phyloP scores from a whole-genome alignment of 495 filamentous ascomycete species.

The Filosporella fistucella region DNA sequence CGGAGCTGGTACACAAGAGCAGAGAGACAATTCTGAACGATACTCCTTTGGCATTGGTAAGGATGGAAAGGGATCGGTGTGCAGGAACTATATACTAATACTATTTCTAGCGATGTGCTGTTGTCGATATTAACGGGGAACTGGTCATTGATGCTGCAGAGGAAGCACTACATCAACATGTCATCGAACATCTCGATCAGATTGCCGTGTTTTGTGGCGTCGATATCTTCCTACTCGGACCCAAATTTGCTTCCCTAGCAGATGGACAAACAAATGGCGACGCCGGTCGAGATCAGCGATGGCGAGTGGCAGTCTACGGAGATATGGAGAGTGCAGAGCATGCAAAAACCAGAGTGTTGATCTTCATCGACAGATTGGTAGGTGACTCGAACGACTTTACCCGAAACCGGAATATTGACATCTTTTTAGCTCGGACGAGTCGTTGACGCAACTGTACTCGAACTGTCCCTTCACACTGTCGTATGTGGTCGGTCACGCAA shows the following conservation, averaged over 20 bases:
- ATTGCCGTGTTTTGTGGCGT: conserved; percentile 83
- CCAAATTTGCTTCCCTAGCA: conserved; percentile 57
- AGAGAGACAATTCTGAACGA: conserved; percentile 80
- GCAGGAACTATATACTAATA: conserved; percentile 7
- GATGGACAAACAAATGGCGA: conserved; percentile 58
- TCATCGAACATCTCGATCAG: conserved; percentile 80
- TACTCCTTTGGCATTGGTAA: conserved; percentile 81
- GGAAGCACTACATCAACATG: conserved; percentile 51
- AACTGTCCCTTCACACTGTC: conserved; percentile 81
- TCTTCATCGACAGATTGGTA: conserved; percentile 97
- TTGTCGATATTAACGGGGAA: conserved; percentile 85
- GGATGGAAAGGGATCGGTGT: conserved; percentile 20
- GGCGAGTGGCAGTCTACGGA: conserved; percentile 89
- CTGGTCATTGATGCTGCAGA: conserved; percentile 77
- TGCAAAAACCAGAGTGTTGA: conserved; percentile 91
- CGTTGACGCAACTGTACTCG: conserved; percentile 77
- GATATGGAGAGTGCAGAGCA: conserved; percentile 94
- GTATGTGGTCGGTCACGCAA: conserved; percentile 88
- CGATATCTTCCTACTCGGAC: conserved; percentile 91
- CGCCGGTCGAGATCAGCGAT: conserved; percentile 67
- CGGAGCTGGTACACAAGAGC: conserved; percentile 79
- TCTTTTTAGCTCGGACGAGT: conserved; percentile 70
- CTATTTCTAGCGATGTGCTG: conserved; percentile 70
- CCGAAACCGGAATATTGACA: conserved; percentile 9
- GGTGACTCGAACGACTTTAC: conserved; percentile 27